phyloP scores from a whole-genome alignment of 2,329 filamentous ascomycete species.

The Beauveria australis region DNA sequence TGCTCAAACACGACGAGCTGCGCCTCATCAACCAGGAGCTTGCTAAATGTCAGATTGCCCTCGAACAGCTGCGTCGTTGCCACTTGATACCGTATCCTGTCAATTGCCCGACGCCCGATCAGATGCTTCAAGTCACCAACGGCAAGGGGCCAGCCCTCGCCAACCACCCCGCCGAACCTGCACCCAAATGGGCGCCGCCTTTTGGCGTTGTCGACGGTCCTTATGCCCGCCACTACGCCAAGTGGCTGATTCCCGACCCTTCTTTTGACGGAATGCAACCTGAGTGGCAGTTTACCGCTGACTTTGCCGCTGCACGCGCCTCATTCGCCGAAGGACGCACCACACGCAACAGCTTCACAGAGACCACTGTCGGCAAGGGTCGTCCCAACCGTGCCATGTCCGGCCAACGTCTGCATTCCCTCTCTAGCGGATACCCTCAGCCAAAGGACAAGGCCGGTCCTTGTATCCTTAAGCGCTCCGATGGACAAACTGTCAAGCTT shows the following conservation, averaged over 20 bases:
- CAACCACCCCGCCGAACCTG: conserved; percentile 50
- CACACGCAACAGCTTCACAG: conserved; percentile 62
- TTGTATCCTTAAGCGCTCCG: conserved; percentile 75
- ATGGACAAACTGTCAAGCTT: conserved; percentile 80
- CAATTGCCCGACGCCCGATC: conserved; percentile 55
- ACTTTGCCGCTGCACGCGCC: conserved; percentile 35
- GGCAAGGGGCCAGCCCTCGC: conserved; percentile 67
- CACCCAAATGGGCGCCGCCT: conserved; percentile 72
- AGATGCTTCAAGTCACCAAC: conserved; percentile 62
- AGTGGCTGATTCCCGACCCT: conserved; percentile 87
- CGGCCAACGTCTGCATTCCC: conserved; percentile 57
- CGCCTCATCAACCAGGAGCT: conserved; percentile 93
- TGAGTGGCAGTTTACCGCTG: conserved; percentile 34
- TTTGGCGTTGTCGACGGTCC: conserved; percentile 89
- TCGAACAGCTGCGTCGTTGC: conserved; percentile 90
- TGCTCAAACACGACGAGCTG: conserved; percentile 90
- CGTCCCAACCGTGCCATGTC: conserved; percentile 40
- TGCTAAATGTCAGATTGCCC: conserved; percentile 85
- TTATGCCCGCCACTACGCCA: conserved; percentile 88
- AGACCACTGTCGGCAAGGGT: conserved; percentile 35
- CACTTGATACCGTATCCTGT: conserved; percentile 85
- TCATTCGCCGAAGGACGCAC: conserved; percentile 59
- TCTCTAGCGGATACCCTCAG: conserved; percentile 62
- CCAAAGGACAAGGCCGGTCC: conserved; percentile 77
- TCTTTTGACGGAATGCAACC: conserved; percentile 66